Base-by-base conservation (phyloP, 1,284 basidiomycete species). In the Ustilago loliicola region DNA sequence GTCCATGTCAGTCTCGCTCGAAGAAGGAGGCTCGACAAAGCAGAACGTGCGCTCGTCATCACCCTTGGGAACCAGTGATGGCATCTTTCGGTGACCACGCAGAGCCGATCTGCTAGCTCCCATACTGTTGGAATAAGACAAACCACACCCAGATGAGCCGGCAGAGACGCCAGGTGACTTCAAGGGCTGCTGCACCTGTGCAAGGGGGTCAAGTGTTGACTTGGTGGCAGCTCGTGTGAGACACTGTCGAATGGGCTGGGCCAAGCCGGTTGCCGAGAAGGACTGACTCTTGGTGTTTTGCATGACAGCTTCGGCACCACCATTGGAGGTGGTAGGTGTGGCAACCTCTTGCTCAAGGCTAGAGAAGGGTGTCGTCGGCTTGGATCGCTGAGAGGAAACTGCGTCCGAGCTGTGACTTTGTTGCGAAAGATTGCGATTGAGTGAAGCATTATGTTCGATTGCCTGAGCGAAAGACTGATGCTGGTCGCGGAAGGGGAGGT, bases 21-120 rank as follows among this genome's bases (percentile, higher is more conserved):
- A 40, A 1, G 57, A 27, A 3, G 38, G 23, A 17, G 57, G n/a
- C 23, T 77, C 67, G 30, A 77, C 50, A 29, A 77, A 77, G 55
- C 63, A 53, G 32, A 77, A 77, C 2, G 75, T 77, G 19, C 75
- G 66, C 17, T 63, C 63, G 40, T 77, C 75, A 36, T 53, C 63
- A 3, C 59, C 70, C 32, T 72, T 72, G 1, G 56, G 70, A 19
- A 77, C 61, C 57, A 77, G 15, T 13, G 68, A 73, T 1, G 63
- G 66, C 61, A 66, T 68, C 30, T 25, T 53, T 10, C 61, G 40
- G 23, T 77, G 74, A 8, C 23, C 34, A 3, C 55, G 59, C 7
- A 40, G 15, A 1, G 30, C 56, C 13, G 50, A 17, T 3, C 42
- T 27, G 29, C 54, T 25, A 2, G 59, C 50, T 2, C 45, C 60